Evolutionary conservation across 148 eudicot genomes (phyloP).

Genomic region (Rhododendron vialii): DNA sequence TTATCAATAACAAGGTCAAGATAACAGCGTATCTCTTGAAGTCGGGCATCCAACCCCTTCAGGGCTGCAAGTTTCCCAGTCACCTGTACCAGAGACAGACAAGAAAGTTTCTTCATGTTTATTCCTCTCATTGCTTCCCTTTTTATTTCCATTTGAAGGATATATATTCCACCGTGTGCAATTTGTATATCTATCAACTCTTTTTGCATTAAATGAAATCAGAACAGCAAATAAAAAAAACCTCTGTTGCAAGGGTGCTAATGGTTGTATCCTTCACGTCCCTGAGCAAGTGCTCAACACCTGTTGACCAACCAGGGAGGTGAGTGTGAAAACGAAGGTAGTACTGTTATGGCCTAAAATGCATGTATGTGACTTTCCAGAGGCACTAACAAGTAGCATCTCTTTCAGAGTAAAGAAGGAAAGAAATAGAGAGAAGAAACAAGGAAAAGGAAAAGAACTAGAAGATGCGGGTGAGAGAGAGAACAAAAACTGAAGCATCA

Average conservation of each 20-base stretch:
- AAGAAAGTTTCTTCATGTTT: background rate
- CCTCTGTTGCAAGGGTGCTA: slow-evolving; percentile 98
- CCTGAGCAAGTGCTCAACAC: slow-evolving; percentile 96
- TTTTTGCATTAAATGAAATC: background rate
- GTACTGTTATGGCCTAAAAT: background rate
- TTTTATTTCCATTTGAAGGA: background rate
- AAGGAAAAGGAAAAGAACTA: background rate
- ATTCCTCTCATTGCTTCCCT: background rate
- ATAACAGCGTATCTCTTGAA: slow-evolving; percentile 82
- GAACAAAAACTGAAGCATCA: background rate
- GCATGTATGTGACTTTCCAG: background rate
- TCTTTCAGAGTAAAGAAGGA: background rate
- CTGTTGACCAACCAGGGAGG: slow-evolving; percentile 23
- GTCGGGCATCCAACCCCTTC: slow-evolving; percentile 90
- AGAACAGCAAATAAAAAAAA: slow-evolving; percentile 12
- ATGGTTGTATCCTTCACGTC: slow-evolving; percentile 98
- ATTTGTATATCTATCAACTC: background rate
- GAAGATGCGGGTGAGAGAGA: background rate
- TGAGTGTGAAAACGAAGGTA: background rate
- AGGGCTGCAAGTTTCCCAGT: slow-evolving; percentile 94
- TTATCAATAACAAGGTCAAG: slow-evolving; percentile 82
- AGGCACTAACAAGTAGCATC: background rate
- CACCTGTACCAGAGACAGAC: slow-evolving; percentile 39
- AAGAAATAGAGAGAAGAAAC: background rate
- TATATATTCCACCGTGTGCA: background rate